A percentile compares a stretch with the other conserved stretches of the same genome.
These are phyloP conservation scores for Cytospora mali DNA, from an alignment of 2,329 filamentous ascomycete species.

Conservation along the genomic window DNA sequence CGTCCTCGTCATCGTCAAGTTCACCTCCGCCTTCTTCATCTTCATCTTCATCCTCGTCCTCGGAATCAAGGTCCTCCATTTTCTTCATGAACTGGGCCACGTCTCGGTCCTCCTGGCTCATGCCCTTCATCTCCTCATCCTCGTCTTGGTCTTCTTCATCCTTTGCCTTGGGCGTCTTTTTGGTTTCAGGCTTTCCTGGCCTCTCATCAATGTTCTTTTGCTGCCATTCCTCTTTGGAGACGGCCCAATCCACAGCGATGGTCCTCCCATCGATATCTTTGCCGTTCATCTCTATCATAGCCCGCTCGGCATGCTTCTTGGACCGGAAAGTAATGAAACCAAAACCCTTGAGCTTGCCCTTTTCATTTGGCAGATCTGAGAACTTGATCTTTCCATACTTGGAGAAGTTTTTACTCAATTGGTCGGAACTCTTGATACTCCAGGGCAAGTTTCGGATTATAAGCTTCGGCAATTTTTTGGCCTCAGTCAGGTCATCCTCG, in stretches of 20 bases:
- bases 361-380: slow-evolving; percentile 79
- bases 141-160: slow-evolving; percentile 41
- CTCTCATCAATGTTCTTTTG: slow-evolving; percentile 50
- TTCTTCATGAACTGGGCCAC: slow-evolving; percentile 61
- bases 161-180: slow-evolving; percentile 46
- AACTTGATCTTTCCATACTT: slow-evolving; percentile 92
- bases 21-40: slow-evolving; percentile 48
- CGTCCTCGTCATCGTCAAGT: slow-evolving; percentile 47
- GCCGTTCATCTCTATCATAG: slow-evolving; percentile 82
- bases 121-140: slow-evolving; percentile 38
- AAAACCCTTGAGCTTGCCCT: slow-evolving; percentile 79
- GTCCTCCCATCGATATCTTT: slow-evolving; percentile 86
- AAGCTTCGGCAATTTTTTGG: slow-evolving; percentile 68
- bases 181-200: slow-evolving; percentile 39
- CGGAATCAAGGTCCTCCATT: slow-evolving; percentile 60
- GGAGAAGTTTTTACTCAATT: slow-evolving; percentile 77
- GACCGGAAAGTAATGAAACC: slow-evolving; percentile 90
- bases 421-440: slow-evolving; percentile 86
- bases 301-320: slow-evolving; percentile 87
- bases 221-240: slow-evolving; percentile 87
- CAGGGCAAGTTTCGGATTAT: slow-evolving; percentile 95
- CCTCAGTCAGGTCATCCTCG: slow-evolving; percentile 62
- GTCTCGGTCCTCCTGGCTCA: slow-evolving; percentile 43
- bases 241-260: slow-evolving; percentile 94
- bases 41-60: slow-evolving; percentile 54